Percentiles rank a stretch among this genome's conserved stretches.
phyloP scores from a whole-genome alignment of 75 land plant species.

The Sequoiadendron giganteum region DNA sequence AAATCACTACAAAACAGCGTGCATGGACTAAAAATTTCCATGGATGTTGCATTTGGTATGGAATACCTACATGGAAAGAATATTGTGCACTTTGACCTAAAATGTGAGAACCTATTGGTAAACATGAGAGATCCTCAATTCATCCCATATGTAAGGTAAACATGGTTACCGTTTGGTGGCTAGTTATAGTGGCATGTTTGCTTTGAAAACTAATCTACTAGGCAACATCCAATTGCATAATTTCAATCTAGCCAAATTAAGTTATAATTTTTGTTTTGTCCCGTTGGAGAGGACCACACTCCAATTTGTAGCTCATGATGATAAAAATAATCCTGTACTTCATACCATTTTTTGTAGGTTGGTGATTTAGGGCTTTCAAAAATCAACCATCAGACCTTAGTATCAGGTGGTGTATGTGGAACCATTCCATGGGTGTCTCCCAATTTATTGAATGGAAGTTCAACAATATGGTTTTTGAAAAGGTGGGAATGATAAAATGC shows the following conservation, averaged over 20 bases:
- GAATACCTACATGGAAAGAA: constrained; percentile 85
- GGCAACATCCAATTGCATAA: neutral
- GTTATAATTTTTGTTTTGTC: neutral
- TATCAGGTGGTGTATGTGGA: constrained; percentile 92
- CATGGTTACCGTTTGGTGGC: neutral
- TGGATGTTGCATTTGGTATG: constrained; percentile 95
- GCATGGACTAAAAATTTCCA: constrained; percentile 71
- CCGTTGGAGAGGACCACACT: too few relatives aligned
- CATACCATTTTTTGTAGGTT: constrained; percentile 48
- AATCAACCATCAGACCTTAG: constrained; percentile 86
- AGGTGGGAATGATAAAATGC: constrained; percentile 34
- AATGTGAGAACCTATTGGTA: constrained; percentile 84
- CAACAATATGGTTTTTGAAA: constrained; percentile 79
- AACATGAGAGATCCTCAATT: constrained; percentile 71
- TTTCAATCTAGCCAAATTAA: neutral
- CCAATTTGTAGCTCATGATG: neutral
- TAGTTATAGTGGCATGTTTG: neutral
- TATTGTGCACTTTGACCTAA: constrained; percentile 85
- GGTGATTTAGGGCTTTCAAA: constrained; percentile 94
- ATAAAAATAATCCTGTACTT: neutral
- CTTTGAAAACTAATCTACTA: neutral
- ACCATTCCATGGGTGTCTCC: constrained; percentile 99
- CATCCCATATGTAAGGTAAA: constrained; percentile 86
- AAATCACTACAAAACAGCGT: too few relatives aligned
- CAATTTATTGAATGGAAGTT: constrained; percentile 81